Percentiles rank a stretch among this genome's conserved stretches.
Evolutionary conservation across 495 filamentous ascomycete genomes (phyloP).

Genomic region (Letharia columbiana): DNA sequence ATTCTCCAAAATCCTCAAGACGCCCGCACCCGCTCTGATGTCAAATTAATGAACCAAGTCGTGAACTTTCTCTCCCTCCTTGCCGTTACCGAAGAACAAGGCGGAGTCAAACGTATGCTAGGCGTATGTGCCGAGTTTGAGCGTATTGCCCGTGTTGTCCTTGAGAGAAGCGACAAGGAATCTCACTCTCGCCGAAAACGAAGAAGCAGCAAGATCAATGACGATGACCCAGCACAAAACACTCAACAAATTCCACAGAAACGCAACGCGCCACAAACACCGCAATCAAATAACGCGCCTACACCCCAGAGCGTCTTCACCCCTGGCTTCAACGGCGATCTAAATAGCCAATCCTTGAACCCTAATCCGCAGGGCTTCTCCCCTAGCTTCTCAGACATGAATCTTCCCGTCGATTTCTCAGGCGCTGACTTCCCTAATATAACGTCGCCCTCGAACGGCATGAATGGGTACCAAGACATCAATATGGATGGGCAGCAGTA

Average conservation of each 20-base stretch:
- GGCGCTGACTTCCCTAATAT: conserved; percentile 27
- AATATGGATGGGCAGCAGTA: conserved; percentile 26
- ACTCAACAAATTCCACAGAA: conserved; percentile 22
- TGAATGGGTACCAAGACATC: conserved; percentile 34
- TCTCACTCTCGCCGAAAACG: conserved; percentile 68
- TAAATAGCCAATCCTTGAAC: conserved; percentile 26
- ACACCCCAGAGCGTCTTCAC: conserved; percentile 20
- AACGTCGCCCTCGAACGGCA: conserved; percentile 24
- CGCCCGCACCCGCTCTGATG: conserved; percentile 74
- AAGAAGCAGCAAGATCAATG: conserved; percentile 52
- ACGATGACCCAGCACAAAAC: conserved; percentile 31
- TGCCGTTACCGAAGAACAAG: conserved; percentile 65
- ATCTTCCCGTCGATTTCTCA: conserved; percentile 20
- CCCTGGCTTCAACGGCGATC: conserved; percentile 19
- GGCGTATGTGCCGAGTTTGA: conserved; percentile 90
- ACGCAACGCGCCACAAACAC: conserved; percentile 18
- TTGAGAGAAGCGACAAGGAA: conserved; percentile 85
- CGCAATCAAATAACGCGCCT: conserved; percentile 12
- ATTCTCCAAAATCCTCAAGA: conserved; percentile 95
- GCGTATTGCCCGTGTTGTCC: conserved; percentile 82
- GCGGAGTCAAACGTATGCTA: conserved; percentile 86
- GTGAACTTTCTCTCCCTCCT: conserved; percentile 81
- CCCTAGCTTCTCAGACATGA: conserved; percentile 29
- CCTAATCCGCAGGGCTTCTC: conserved; percentile 31
- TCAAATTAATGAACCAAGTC: conserved; percentile 84